Base-by-base conservation (phyloP, 2,329 filamentous ascomycete genomes). In the Microdochium paspali region DNA sequence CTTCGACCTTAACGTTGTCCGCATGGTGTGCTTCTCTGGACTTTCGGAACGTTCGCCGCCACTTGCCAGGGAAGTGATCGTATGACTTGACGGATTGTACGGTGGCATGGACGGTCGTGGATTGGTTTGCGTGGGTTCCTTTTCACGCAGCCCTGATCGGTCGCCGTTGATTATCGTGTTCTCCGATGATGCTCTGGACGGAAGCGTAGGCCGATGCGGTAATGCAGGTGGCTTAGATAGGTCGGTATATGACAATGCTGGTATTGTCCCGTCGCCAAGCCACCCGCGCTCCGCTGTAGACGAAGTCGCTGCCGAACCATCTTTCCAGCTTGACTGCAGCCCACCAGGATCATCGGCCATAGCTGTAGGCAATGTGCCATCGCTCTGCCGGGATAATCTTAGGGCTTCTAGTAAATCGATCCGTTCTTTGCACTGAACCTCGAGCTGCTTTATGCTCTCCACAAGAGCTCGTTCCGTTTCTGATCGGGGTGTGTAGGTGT, bases 401-500 rank as follows among this genome's bases (percentile, higher is more conserved):
- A 97, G 70, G 6, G 90, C 85, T 61, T 93, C 85, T 6, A 97
- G 74, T 28, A 97, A 72, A 61, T 95, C 89, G 45, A 96, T 88
- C 44, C 90, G 80, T 66, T 97, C 91, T 64, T 93, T 91, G 66
- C 90, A 96, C 66, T 96, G 91, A 52, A 90, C 64, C 62, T 97
- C 90, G 60, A 97, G 77, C 58, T 90, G 78, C 49, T 81, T 80
- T 50, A 97, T 68, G 44, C 90, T 94, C 48, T 93, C 86, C 47
- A 87, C 77, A 48, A 97, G 68, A 2, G 88, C 84, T 58, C 80
- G 85, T 61, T 97, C 91, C 1, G 88, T 94, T 66, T 94, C 88
- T 45, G 82, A 84, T 58, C 82, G 81, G 20, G 88, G 82, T 12
- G 74, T 71, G 61, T 87, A 87, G 52, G 76, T 81, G 44, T 81